Conservation (phyloP, 345 rosid genomes). For the Arabidopsis suecica region DNA sequence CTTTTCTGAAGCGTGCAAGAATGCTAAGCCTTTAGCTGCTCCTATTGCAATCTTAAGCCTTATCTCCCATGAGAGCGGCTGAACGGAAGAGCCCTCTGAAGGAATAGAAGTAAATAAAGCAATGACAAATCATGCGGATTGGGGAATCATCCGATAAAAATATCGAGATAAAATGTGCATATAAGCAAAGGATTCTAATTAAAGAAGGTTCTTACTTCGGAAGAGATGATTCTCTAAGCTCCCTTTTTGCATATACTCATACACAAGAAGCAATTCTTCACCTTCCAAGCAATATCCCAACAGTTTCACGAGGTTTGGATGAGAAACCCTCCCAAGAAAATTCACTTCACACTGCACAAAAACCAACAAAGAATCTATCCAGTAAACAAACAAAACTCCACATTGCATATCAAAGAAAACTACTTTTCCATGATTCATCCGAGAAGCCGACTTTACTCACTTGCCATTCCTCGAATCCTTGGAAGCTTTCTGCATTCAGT, state of each 20-base stretch:
- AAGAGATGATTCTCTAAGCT: constrained; percentile 95
- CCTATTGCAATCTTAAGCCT: constrained; percentile 81
- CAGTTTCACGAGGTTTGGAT: constrained; percentile 86
- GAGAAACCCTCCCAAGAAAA: constrained; percentile 85
- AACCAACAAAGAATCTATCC: constrained; percentile 20
- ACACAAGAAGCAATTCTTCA: constrained; percentile 79
- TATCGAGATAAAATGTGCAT: constrained; percentile 2
- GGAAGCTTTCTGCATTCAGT: constrained; percentile 79
- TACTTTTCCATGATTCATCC: background rate
- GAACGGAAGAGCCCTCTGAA: constrained; percentile 78
- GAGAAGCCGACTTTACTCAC: constrained; percentile 46
- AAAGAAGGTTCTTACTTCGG: constrained; percentile 59
- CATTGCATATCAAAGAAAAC: constrained; percentile 10
- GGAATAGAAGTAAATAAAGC: constrained; percentile 10
- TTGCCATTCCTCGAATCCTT: constrained; percentile 96
- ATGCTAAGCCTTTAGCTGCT: constrained; percentile 81
- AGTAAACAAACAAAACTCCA: constrained; percentile 13
- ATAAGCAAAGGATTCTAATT: background rate
- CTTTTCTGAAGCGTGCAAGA: constrained; percentile 82
- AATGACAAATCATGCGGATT: background rate
- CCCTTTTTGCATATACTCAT: constrained; percentile 94
- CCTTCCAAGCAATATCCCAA: constrained; percentile 86
- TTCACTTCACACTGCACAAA: constrained; percentile 74
- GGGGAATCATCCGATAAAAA: background rate
- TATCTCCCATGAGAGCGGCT: constrained; percentile 78